phyloP scores from a whole-genome alignment of 2,329 filamentous ascomycete species.

The Endocalyx cinctus region DNA sequence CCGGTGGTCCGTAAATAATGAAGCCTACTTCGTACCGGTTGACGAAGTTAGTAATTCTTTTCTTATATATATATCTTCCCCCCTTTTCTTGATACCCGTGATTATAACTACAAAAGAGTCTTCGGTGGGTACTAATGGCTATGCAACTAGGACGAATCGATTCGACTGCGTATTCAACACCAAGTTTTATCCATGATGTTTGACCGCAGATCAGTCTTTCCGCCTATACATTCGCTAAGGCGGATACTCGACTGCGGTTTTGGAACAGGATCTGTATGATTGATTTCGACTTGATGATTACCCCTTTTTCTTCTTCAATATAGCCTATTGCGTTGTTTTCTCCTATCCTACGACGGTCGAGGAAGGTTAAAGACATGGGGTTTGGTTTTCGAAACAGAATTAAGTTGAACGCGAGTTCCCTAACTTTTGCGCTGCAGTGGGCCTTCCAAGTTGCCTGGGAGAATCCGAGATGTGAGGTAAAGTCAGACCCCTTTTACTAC shows the following conservation, averaged over 20 bases:
- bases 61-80: conserved; percentile 9
- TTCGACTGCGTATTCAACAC: conserved; percentile 61
- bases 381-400: too few species aligned
- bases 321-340: too few species aligned
- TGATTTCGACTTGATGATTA: not conserved
- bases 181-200: conserved; percentile 59
- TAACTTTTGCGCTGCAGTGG: conserved; percentile 40
- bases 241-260: conserved; percentile 69
- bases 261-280: conserved; percentile 51
- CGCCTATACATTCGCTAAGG: conserved; percentile 53
- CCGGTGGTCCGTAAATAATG: conserved; percentile 59
- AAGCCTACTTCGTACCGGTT: conserved; percentile 62
- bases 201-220: conserved; percentile 64
- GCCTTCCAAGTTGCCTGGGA: conserved; percentile 62
- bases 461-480: conserved; percentile 61
- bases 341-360: too few species aligned
- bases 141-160: conserved; percentile 65
- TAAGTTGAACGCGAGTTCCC: too few species aligned
- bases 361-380: too few species aligned
- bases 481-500: too few species aligned
- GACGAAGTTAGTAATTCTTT: conserved; percentile 54
- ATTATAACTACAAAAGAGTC: too few species aligned
- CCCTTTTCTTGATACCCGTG: too few species aligned
- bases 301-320: conserved; percentile 1
- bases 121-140: too few species aligned